These are phyloP conservation scores for Chaetomium sp. DNA, from an alignment of 2,329 filamentous ascomycete species.

Conservation along the genomic window DNA sequence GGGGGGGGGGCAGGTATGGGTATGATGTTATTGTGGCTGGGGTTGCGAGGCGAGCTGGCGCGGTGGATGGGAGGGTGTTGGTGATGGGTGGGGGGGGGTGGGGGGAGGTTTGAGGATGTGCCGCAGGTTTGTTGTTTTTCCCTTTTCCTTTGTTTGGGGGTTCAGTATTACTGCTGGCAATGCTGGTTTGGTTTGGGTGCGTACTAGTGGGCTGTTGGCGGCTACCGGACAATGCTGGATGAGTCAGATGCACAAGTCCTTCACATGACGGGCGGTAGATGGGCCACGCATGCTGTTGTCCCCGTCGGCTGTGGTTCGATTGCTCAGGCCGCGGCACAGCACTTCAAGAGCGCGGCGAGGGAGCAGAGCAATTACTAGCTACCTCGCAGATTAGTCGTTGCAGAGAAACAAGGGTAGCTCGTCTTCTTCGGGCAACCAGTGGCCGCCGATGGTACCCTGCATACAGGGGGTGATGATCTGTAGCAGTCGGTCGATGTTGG, in stretches of 20 bases:
- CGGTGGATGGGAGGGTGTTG: constrained; percentile 51
- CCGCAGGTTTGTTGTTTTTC: constrained; percentile 50
- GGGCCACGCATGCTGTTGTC: constrained; percentile 57
- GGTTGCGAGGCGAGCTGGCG: constrained; percentile 49
- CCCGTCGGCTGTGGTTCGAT: constrained; percentile 75
- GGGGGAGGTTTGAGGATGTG: constrained; percentile 65
- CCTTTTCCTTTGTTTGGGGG: background rate
- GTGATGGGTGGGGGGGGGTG: constrained; percentile 71
- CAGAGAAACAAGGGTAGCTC: background rate
- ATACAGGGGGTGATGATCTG: background rate
- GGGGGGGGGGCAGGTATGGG: too few species aligned
- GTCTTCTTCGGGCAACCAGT: background rate
- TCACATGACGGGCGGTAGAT: constrained; percentile 39
- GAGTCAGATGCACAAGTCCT: constrained; percentile 67
- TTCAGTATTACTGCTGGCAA: background rate
- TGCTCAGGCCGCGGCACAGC: constrained; percentile 66
- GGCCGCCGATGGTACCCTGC: background rate
- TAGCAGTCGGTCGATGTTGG: background rate
- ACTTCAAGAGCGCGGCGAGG: constrained; percentile 55
- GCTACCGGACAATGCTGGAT: constrained; percentile 71
- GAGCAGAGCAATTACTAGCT: too few species aligned
- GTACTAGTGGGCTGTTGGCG: constrained; percentile 68
- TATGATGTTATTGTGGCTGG: constrained; percentile 62
- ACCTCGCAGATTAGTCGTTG: too few species aligned
- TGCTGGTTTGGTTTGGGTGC: too few species aligned